These are phyloP conservation scores for Amphichorda felina DNA, from an alignment of 2,329 filamentous ascomycete genomes.

Conservation along the genomic window DNA sequence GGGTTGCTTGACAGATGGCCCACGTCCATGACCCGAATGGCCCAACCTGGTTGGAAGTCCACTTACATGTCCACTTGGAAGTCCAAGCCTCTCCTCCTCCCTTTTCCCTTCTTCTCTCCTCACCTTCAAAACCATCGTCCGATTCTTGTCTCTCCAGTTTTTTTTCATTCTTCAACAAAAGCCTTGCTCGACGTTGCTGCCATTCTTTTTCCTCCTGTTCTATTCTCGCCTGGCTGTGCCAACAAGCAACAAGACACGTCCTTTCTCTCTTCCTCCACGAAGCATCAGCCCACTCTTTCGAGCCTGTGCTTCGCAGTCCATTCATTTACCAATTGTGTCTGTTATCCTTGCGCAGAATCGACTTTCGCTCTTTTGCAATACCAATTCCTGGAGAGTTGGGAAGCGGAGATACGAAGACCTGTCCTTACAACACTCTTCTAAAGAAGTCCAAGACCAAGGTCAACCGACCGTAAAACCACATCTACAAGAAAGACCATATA, in stretches of 20 bases:
- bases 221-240: constrained; percentile 1
- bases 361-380: constrained; percentile 5
- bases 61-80: no score
- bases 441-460: neutral
- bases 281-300: neutral
- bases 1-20: no score
- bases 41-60: no score
- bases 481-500: constrained; percentile 4
- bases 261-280: constrained; percentile 2
- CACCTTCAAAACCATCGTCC: neutral
- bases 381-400: constrained; percentile 2
- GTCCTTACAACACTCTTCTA: neutral
- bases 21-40: no score
- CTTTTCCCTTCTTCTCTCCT: constrained; percentile 2
- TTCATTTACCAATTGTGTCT: constrained; percentile 3
- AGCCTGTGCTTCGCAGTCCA: constrained; percentile 1
- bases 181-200: no score
- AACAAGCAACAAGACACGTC: constrained; percentile 5
- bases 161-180: neutral
- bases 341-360: constrained; percentile 4
- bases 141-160: constrained; percentile 1
- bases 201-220: no score
- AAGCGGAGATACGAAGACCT: neutral
- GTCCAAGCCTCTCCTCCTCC: constrained; percentile 1
- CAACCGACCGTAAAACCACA: constrained; percentile 4